A percentile compares a stretch with the other conserved stretches of the same genome.
phyloP scores from a whole-genome alignment of 2,329 filamentous ascomycete genomes.

The Periconia digitata region DNA sequence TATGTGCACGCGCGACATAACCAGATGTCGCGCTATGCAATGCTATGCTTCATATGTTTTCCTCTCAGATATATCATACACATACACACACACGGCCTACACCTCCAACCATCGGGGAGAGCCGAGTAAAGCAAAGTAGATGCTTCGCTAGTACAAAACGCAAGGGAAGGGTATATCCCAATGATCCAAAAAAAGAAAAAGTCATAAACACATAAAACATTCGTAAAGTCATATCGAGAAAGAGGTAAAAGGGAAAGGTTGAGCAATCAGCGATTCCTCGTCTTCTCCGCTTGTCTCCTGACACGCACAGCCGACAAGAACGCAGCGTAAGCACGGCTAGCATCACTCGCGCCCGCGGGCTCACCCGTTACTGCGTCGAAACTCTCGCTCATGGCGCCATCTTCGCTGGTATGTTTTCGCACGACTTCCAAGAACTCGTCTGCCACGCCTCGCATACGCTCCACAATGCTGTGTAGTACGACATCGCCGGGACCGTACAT shows the following conservation, averaged over 20 bases:
- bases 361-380: conserved; percentile 45
- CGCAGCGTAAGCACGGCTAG: conserved; percentile 51
- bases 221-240: conserved; percentile 1
- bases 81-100: too few species aligned
- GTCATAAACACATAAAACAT: neutral
- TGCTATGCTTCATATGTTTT: too few species aligned
- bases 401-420: conserved; percentile 39
- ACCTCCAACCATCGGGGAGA: too few species aligned
- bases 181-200: too few species aligned
- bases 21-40: too few species aligned
- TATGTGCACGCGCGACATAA: too few species aligned
- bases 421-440: conserved; percentile 48
- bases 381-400: conserved; percentile 48
- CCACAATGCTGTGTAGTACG: conserved; percentile 32
- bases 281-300: conserved; percentile 17
- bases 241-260: too few species aligned
- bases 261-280: neutral
- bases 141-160: too few species aligned
- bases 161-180: too few species aligned
- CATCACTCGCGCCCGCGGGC: conserved; percentile 44
- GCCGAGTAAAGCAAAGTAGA: too few species aligned
- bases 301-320: conserved; percentile 45
- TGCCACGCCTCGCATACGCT: conserved; percentile 35
- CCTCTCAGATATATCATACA: too few species aligned
- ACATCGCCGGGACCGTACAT: conserved; percentile 30